These are phyloP conservation scores for Arachnopeziza araneosa DNA, from an alignment of 2,329 filamentous ascomycete genomes.

Conservation along the genomic window DNA sequence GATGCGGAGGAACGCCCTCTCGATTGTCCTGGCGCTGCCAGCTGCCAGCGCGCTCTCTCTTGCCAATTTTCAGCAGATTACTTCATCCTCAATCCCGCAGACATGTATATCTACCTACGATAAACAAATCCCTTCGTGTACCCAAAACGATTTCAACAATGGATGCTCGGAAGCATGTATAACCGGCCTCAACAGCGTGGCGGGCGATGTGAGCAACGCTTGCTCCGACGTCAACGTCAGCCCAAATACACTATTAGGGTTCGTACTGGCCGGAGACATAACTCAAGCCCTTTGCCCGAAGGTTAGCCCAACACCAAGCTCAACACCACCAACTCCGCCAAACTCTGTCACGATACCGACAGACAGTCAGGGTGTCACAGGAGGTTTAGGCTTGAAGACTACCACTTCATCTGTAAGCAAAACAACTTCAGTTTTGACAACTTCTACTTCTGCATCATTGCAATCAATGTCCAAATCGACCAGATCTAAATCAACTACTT, in stretches of 20 bases:
- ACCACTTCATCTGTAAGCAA: conserved; percentile 4
- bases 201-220: conserved; percentile 14
- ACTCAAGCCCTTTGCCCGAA: conserved; percentile 24
- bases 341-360: conserved; percentile 9
- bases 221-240: conserved; percentile 19
- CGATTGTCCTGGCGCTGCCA: conserved; percentile 14
- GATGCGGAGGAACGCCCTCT: conserved; percentile 20
- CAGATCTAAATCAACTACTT: background rate
- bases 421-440: background rate
- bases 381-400: conserved; percentile 5
- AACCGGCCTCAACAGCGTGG: conserved; percentile 14
- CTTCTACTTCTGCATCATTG: background rate
- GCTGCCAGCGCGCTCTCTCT: conserved; percentile 25
- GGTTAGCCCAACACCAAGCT: conserved; percentile 3
- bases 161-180: conserved; percentile 25
- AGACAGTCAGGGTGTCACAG: conserved; percentile 5
- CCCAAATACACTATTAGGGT: conserved; percentile 26
- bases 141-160: conserved; percentile 23
- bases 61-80: conserved; percentile 28
- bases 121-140: conserved; percentile 23
- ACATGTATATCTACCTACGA: conserved; percentile 25
- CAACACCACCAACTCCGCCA: background rate
- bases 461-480: background rate
- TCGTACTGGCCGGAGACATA: conserved; percentile 26
- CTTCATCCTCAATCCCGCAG: conserved; percentile 18